Conservation (phyloP, 192 early-diverging fungal genomes). For the Chytriomyces confervae region DNA sequence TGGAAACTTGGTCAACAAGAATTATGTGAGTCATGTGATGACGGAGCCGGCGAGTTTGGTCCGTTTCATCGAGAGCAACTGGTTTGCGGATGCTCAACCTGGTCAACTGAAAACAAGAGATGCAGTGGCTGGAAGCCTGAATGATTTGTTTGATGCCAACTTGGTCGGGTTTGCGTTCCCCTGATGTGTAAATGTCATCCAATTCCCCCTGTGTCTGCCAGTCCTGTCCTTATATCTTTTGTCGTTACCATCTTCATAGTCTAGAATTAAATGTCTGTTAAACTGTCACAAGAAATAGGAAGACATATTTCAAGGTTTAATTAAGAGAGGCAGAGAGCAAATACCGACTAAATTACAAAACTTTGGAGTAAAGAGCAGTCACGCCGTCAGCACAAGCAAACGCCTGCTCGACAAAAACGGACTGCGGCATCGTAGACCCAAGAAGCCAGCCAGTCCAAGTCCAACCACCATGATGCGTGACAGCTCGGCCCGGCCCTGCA, state of each 20-base stretch:
- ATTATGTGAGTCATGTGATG: constrained; percentile 31
- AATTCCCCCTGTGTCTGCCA: no score
- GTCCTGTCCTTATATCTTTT: no score
- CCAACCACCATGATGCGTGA: no score
- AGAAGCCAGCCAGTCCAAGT: background rate
- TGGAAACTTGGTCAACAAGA: constrained; percentile 25
- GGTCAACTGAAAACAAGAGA: constrained; percentile 34
- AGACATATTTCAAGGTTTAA: background rate
- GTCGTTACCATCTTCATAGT: no score
- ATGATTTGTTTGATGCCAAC: constrained; percentile 10
- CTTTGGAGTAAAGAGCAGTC: constrained; percentile 30
- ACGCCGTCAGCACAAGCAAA: constrained; percentile 36
- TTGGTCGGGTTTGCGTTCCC: constrained; percentile 3
- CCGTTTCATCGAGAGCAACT: constrained; percentile 30
- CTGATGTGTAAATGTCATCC: background rate
- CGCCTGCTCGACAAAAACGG: constrained; percentile 27
- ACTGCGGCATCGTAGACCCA: background rate
- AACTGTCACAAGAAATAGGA: background rate
- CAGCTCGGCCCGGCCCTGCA: constrained; percentile 23
- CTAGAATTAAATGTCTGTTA: no score
- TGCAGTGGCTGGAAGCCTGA: constrained; percentile 14
- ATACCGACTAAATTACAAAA: background rate
- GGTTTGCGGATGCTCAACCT: constrained; percentile 23
- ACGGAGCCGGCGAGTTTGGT: constrained; percentile 29
- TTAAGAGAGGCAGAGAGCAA: background rate